Conservation (phyloP, 2,329 filamentous ascomycete species). For the Scedosporium apiospermum region DNA sequence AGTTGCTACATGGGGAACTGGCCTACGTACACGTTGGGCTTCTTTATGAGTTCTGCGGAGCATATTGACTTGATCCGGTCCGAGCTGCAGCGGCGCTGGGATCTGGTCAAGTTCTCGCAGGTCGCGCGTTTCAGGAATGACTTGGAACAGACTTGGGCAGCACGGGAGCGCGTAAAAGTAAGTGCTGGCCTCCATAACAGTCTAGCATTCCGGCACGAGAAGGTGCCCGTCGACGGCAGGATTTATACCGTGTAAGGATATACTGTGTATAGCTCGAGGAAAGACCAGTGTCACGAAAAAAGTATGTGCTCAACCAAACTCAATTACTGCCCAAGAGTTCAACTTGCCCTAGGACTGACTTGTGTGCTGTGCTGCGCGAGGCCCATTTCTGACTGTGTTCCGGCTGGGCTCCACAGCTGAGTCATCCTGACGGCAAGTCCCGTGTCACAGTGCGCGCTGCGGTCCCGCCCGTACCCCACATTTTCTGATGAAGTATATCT, state of each 20-base stretch:
- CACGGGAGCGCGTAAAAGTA: background rate
- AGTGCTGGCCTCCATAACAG: background rate
- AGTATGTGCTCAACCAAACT: too few relatives aligned
- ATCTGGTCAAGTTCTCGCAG: conserved; percentile 11
- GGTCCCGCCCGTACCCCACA: too few relatives aligned
- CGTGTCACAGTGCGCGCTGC: too few relatives aligned
- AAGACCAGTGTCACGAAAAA: too few relatives aligned
- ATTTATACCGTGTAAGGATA: background rate
- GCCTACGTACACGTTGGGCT: conserved; percentile 14
- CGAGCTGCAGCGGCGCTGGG: conserved; percentile 13
- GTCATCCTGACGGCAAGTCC: too few relatives aligned
- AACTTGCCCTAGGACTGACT: too few relatives aligned
- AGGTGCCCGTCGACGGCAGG: background rate
- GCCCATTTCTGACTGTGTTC: too few relatives aligned
- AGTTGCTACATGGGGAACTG: conserved; percentile 18
- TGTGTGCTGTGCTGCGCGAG: too few relatives aligned
- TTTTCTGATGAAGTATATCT: too few relatives aligned
- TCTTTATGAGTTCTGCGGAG: conserved; percentile 10
- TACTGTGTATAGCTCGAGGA: too few relatives aligned
- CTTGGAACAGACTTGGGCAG: conserved; percentile 12
- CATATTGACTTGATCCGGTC: conserved; percentile 10
- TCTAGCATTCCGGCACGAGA: background rate
- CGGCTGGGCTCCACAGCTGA: too few relatives aligned
- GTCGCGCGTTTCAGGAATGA: conserved; percentile 12
- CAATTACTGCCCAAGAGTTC: too few relatives aligned